These are phyloP conservation scores for Erucastrum elatum DNA, from an alignment of 345 rosid genomes.

Conservation along the genomic window DNA sequence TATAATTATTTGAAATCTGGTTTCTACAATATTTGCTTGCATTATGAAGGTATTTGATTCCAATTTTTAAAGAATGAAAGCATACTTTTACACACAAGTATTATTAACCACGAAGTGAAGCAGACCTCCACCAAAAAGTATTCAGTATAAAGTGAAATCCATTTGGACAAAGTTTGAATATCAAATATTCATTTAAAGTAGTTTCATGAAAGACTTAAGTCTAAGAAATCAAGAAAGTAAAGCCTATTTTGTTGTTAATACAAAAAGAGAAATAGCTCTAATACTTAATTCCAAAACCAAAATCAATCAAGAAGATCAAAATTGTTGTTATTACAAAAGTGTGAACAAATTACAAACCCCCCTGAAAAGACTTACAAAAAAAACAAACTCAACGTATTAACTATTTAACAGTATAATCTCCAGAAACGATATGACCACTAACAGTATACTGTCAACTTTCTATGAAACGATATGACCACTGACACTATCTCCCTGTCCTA, in stretches of 20 bases:
- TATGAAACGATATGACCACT: conserved; percentile 29
- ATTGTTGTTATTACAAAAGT: conserved; percentile 31
- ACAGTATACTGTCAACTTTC: conserved; percentile 30
- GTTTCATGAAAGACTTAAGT: not conserved
- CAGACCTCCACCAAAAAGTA: not conserved
- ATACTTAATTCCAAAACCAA: not conserved
- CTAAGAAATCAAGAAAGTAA: not conserved
- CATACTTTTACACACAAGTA: not conserved
- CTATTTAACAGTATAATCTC: conserved; percentile 23
- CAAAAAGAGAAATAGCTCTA: not conserved
- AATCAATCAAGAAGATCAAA: conserved; percentile 21
- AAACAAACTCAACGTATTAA: conserved; percentile 21
- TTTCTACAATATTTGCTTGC: not conserved
- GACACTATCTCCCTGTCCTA: conserved; percentile 33
- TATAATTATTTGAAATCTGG: not conserved
- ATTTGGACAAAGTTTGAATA: not conserved
- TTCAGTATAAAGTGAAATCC: not conserved
- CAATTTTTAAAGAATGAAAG: not conserved
- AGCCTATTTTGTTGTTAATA: not conserved
- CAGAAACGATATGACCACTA: conserved; percentile 21
- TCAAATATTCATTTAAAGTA: not conserved
- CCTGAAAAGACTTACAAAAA: not conserved
- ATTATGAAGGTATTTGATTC: not conserved
- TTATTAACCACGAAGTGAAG: not conserved
- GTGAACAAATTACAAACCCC: conserved; percentile 21